Evolutionary conservation across 306 rosid species (phyloP).

Genomic region (Casuarina equisetifolia): DNA sequence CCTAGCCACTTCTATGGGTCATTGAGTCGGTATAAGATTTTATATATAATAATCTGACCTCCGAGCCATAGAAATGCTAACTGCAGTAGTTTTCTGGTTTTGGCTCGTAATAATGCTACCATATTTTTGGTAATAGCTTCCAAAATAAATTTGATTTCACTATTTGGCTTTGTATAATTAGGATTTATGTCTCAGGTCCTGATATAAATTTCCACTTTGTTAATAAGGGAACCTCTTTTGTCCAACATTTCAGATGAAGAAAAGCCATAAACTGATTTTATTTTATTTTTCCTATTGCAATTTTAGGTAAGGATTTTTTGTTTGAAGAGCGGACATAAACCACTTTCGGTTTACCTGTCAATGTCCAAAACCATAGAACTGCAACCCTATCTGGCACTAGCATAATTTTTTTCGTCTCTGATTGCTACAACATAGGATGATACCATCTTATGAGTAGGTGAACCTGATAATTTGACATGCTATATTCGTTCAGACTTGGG

Average conservation of each 20-base stretch:
- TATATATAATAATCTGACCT: too few relatives aligned
- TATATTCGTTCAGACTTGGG: background rate
- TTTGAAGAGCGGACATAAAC: background rate
- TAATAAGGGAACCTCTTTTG: too few relatives aligned
- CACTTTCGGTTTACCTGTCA: background rate
- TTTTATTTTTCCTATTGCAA: too few relatives aligned
- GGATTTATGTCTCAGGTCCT: background rate
- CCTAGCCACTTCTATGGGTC: too few relatives aligned
- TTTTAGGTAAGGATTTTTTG: background rate
- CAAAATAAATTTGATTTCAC: background rate
- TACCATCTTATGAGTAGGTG: background rate
- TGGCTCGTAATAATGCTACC: background rate
- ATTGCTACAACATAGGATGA: background rate
- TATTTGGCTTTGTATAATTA: too few relatives aligned
- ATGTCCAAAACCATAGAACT: background rate
- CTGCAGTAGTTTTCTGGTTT: background rate
- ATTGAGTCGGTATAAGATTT: too few relatives aligned
- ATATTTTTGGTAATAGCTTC: background rate
- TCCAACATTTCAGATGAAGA: background rate
- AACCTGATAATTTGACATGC: background rate
- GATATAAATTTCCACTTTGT: background rate
- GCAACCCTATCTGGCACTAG: background rate
- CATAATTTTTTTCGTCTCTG: too few relatives aligned
- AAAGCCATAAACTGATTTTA: too few relatives aligned
- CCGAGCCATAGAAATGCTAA: too few relatives aligned